phyloP scores from a whole-genome alignment of 495 filamentous ascomycete species.

The Tuber brumale region DNA sequence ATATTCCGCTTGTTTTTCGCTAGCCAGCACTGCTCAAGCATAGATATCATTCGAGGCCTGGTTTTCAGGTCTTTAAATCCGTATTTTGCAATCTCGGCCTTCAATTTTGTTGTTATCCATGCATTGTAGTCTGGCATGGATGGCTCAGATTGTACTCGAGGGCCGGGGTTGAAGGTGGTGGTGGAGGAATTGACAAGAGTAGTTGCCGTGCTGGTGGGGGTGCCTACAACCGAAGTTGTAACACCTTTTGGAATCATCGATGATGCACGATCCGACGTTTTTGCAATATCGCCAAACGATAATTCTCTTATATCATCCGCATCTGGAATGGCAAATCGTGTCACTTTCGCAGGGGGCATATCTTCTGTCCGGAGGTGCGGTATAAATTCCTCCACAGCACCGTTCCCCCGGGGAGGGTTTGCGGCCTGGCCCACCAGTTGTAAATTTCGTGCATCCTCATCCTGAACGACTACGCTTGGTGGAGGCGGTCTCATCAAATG shows the following conservation, averaged over 20 bases:
- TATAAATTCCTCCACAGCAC: neutral
- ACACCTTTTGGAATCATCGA: neutral
- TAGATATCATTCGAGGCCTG: constrained; percentile 62
- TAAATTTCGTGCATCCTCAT: neutral
- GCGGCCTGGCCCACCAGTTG: neutral
- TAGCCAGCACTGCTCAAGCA: constrained; percentile 69
- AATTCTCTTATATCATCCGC: neutral
- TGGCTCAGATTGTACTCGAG: constrained; percentile 7
- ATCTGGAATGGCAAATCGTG: neutral
- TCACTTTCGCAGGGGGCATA: neutral
- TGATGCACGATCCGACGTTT: neutral
- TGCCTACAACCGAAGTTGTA: neutral
- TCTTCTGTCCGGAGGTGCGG: neutral
- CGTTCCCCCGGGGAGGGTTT: neutral
- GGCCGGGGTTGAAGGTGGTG: neutral
- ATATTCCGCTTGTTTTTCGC: constrained; percentile 42
- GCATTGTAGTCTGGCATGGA: constrained; percentile 57
- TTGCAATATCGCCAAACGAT: neutral
- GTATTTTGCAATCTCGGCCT: constrained; percentile 56
- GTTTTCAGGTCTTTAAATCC: constrained; percentile 71
- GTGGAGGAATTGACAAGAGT: neutral
- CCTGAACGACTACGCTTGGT: neutral
- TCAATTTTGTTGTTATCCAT: constrained; percentile 58
- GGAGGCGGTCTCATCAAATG: neutral
- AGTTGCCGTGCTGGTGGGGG: neutral